A percentile compares a stretch with the other conserved stretches of the same genome.
Conservation (phyloP, 306 rosid genomes). For the Herpetospermum pedunculosum region DNA sequence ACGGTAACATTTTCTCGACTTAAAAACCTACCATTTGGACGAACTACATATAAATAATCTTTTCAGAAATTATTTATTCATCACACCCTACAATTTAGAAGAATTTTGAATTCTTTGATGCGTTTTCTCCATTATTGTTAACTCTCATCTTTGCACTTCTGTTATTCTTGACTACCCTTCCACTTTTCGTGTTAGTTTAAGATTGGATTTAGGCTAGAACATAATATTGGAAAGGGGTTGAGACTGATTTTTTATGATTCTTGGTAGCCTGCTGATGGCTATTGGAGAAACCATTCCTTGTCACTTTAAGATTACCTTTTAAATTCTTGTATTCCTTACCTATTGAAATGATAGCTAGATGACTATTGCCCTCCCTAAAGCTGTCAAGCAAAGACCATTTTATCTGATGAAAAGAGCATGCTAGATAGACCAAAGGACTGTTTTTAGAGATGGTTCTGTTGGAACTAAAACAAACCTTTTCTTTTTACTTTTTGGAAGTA, state of each 20-base stretch:
- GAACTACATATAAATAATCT: neutral
- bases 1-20: constrained; percentile 31
- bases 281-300: neutral
- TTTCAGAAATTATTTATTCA: neutral
- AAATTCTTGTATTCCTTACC: neutral
- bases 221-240: neutral
- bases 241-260: neutral
- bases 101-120: neutral
- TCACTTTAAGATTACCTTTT: neutral
- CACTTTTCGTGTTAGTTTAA: neutral
- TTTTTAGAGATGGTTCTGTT: neutral
- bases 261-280: neutral
- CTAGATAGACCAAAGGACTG: neutral
- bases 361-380: neutral
- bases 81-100: neutral
- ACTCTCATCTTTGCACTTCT: neutral
- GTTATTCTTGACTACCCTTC: neutral
- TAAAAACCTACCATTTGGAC: neutral
- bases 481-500: neutral
- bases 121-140: neutral
- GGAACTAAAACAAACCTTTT: neutral
- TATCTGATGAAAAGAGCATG: neutral
- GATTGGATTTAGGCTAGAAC: neutral
- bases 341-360: neutral
- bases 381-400: neutral